These are phyloP conservation scores for Daldinia grandis DNA, from an alignment of 495 filamentous ascomycete species.

Conservation along the genomic window DNA sequence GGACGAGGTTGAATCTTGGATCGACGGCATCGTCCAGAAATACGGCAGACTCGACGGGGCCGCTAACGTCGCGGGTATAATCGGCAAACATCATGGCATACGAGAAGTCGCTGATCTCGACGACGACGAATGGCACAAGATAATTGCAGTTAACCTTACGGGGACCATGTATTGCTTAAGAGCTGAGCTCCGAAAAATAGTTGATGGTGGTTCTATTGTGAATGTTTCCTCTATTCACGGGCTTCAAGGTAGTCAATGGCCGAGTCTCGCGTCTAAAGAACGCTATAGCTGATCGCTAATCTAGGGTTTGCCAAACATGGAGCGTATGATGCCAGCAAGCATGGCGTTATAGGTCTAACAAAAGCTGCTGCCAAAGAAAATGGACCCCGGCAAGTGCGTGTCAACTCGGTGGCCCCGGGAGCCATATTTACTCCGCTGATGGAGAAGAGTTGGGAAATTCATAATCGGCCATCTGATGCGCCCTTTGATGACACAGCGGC, in stretches of 20 bases:
- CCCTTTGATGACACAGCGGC: slow-evolving; percentile 51
- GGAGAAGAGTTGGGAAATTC: slow-evolving; percentile 48
- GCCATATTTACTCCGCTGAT: slow-evolving; percentile 65
- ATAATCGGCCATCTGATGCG: slow-evolving; percentile 44
- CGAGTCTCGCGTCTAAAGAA: slow-evolving; percentile 3
- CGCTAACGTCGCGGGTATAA: slow-evolving; percentile 65
- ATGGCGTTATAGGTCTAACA: slow-evolving; percentile 67
- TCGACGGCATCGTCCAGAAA: slow-evolving; percentile 45
- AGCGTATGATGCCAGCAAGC: slow-evolving; percentile 66
- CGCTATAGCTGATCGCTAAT: slow-evolving; percentile 13
- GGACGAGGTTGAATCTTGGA: slow-evolving; percentile 49
- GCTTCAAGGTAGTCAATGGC: slow-evolving; percentile 52
- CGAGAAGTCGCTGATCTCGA: slow-evolving; percentile 46
- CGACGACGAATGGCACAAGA: slow-evolving; percentile 61
- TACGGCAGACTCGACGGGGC: slow-evolving; percentile 62
- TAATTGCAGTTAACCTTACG: slow-evolving; percentile 64
- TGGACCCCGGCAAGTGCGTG: slow-evolving; percentile 60
- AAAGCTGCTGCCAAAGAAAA: slow-evolving; percentile 66
- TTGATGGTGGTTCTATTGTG: slow-evolving; percentile 62
- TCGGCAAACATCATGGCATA: slow-evolving; percentile 46
- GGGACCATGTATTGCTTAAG: slow-evolving; percentile 67
- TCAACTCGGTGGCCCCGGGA: slow-evolving; percentile 68
- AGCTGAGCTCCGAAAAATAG: slow-evolving; percentile 60
- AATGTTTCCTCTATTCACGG: slow-evolving; percentile 66
- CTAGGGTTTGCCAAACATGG: slow-evolving; percentile 53